Conservation (phyloP, 2,329 filamentous ascomycete genomes). For the Parastagonospora nodorum region DNA sequence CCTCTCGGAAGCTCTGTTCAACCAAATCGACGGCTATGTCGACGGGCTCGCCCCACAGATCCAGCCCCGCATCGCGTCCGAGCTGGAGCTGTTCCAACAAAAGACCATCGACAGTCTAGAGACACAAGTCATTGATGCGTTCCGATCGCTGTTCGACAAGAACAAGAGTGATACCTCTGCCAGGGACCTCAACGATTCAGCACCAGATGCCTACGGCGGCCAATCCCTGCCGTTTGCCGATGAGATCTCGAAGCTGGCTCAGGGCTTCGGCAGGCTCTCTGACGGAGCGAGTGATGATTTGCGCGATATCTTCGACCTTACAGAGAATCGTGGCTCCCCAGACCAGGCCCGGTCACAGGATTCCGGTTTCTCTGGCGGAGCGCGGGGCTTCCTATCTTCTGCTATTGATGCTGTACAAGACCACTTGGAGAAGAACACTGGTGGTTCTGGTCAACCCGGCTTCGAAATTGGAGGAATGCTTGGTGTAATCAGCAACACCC, state of each 20-base stretch:
- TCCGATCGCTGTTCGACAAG: conserved; percentile 33
- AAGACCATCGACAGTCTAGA: conserved; percentile 40
- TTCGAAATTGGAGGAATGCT: conserved; percentile 34
- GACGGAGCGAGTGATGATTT: conserved; percentile 34
- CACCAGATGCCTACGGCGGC: conserved; percentile 35
- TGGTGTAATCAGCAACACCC: conserved; percentile 31
- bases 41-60: conserved; percentile 39
- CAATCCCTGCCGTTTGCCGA: conserved; percentile 36
- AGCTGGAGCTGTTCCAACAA: conserved; percentile 37
- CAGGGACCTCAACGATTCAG: conserved; percentile 31
- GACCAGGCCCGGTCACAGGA: conserved; percentile 21
- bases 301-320: conserved; percentile 35
- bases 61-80: conserved; percentile 36
- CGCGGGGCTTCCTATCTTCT: conserved; percentile 31
- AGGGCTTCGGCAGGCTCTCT: conserved; percentile 34
- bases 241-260: conserved; percentile 35
- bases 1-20: conserved; percentile 29
- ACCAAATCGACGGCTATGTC: conserved; percentile 38
- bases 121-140: conserved; percentile 35
- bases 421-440: conserved; percentile 24
- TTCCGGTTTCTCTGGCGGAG: conserved; percentile 19
- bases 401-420: conserved; percentile 34
- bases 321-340: conserved; percentile 19
- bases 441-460: conserved; percentile 12
- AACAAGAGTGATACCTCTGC: conserved; percentile 20